Percentiles rank a stretch among this genome's conserved stretches.
Conservation (phyloP, 73 alveolate species). For the Paramecium bursaria region DNA sequence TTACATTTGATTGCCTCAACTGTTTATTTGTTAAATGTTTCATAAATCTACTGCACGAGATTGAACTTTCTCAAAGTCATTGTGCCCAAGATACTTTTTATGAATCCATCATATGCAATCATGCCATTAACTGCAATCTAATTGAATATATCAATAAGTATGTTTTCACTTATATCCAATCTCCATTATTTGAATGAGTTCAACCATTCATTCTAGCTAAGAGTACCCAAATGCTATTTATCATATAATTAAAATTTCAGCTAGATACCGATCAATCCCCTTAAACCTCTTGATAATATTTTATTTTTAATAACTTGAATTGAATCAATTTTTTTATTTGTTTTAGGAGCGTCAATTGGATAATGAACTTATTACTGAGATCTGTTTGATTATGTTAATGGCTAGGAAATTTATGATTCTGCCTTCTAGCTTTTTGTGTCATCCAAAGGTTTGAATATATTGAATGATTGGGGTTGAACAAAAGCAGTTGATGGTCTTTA, state of each 20-base stretch:
- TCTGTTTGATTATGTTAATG: slow-evolving; percentile 15
- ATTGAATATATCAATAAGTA: slow-evolving; percentile 78
- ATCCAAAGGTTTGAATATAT: slow-evolving; percentile 51
- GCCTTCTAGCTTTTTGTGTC: slow-evolving; percentile 32
- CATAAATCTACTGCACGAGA: slow-evolving; percentile 77
- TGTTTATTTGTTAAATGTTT: slow-evolving; percentile 69
- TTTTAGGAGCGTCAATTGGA: slow-evolving; percentile 41
- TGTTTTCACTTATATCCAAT: slow-evolving; percentile 81
- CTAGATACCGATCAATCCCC: slow-evolving; percentile 92
- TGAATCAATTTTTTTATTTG: slow-evolving; percentile 67
- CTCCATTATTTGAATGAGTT: slow-evolving; percentile 84
- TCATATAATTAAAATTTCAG: slow-evolving; percentile 87
- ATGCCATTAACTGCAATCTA: slow-evolving; percentile 86
- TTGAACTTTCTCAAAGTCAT: slow-evolving; percentile 76
- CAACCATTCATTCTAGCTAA: slow-evolving; percentile 84
- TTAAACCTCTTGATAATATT: slow-evolving; percentile 87
- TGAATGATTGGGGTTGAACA: slow-evolving; percentile 27
- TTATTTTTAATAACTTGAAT: slow-evolving; percentile 79
- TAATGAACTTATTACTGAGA: slow-evolving; percentile 50
- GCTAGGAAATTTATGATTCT: slow-evolving; percentile 50
- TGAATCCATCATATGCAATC: slow-evolving; percentile 90
- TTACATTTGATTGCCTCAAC: slow-evolving; percentile 75
- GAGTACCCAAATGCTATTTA: slow-evolving; percentile 83
- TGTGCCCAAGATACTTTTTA: slow-evolving; percentile 90
- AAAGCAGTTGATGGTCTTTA: slow-evolving; percentile 17